Evolutionary conservation across 495 filamentous ascomycete species (phyloP), one percentile per base, ranked within the genome.

Genomic region (Corynascus novoguineensis): DNA sequence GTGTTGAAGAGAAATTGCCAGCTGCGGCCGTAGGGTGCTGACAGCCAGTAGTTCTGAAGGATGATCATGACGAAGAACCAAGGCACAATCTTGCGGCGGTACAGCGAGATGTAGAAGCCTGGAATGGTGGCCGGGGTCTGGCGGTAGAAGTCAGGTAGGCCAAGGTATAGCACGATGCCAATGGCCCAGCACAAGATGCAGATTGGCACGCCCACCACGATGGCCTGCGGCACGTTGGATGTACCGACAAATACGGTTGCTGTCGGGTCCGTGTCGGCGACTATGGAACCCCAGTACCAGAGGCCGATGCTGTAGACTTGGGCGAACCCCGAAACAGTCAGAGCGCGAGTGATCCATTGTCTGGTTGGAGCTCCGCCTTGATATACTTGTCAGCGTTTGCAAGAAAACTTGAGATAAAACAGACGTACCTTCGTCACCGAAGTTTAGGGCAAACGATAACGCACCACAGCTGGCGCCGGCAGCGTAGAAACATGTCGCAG

Each of bases 101-200:
- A 68, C 8, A 86, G 66, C 29, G 80, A 77, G 15, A 60, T 76
- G 72, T 76, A 86, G 65, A 78, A 82, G 42, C 72, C 78, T 0
- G 87, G 87, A 0, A 89, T 81, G 35, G 80, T 79, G 50, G 85
- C 87, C 0, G 87, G 86, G 1, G 76, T 70, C 60, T 86, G 84
- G 46, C 80, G 80, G 64, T 87, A 87, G 73, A 82, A 87, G 59
- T 80, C 76, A 9, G 84, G 84, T 0, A 87, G 73, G 50, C 83
- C 83, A 24, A 78, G 42, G 57, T 75, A 80, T 24, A 85, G 73
- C 12, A 78, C 64, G 11, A 76, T 47, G 48, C 77, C 80, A 21
- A 86, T 72, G 17, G 66, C 67, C 67, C 75, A 81, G 50, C 86
- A 64, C 28, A 81, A 46, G 22, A 80, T 11, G 40, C 81, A 78